Conservation (phyloP, 1,284 basidiomycete species). For the Ceratobasidium theobromae region DNA sequence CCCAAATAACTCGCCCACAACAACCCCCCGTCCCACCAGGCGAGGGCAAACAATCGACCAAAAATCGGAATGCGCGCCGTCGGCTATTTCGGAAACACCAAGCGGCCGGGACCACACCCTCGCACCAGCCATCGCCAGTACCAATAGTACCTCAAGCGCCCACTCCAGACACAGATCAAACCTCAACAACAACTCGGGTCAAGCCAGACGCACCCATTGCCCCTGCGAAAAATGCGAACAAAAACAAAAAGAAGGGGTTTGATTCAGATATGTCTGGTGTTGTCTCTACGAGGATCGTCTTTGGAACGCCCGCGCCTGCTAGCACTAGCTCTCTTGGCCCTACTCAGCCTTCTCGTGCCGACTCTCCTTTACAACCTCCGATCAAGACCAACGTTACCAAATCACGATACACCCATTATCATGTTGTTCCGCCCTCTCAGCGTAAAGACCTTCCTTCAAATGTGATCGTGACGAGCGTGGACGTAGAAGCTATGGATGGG, state of each 20-base stretch:
- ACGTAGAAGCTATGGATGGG: slow-evolving; percentile 56
- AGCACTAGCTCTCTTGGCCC: slow-evolving; percentile 1
- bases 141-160: slow-evolving; percentile 32
- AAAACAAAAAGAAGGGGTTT: slow-evolving; percentile 31
- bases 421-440: slow-evolving; percentile 65
- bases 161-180: not conserved
- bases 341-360: slow-evolving; percentile 5
- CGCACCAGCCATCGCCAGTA: not conserved
- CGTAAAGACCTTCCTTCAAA: slow-evolving; percentile 58
- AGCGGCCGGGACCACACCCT: slow-evolving; percentile 25
- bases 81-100: slow-evolving; percentile 51
- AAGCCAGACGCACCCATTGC: slow-evolving; percentile 7
- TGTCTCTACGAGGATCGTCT: slow-evolving; percentile 61
- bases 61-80: slow-evolving; percentile 64
- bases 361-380: slow-evolving; percentile 31
- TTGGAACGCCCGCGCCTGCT: slow-evolving; percentile 43
- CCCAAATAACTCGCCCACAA: not conserved
- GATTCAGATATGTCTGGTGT: slow-evolving; percentile 45
- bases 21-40: slow-evolving; percentile 56
- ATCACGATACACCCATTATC: slow-evolving; percentile 37
- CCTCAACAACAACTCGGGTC: not conserved
- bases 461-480: slow-evolving; percentile 66
- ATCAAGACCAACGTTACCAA: slow-evolving; percentile 29
- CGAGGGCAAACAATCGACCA: slow-evolving; percentile 65
- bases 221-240: slow-evolving; percentile 29